Evolutionary conservation across 2,329 filamentous ascomycete genomes (phyloP), one percentile per base, ranked within the genome.

Genomic region (Ilyonectria robusta): DNA sequence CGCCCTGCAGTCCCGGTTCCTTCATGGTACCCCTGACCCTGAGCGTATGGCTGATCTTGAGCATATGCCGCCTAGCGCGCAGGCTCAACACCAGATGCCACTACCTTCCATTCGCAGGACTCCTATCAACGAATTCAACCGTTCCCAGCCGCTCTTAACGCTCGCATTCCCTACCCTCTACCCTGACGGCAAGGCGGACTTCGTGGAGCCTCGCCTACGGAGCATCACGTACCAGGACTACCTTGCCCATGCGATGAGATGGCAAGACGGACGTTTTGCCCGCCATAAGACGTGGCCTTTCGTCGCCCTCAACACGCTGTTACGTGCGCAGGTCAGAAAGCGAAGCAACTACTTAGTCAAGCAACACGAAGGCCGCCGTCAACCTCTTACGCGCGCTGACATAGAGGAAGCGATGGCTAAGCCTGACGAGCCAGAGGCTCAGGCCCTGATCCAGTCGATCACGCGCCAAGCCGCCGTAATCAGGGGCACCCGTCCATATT

Each of bases 11-110:
- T 54, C 50, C 50, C 50, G 50, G 37, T 54, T 54, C 26, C 50
- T 54, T 54, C 29, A 54, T 54, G 29, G 50, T 21, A 54, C 50
- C 29, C 50, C 50, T 54, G 29, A 54, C 50, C 50, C 50, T 23
- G 50, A 54, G 50, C 9, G 50, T 54, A 54, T 54, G 50, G 17
- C 50, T 6, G 50, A 54, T 54, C 31, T 54, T 54, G 50, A 54
- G 50, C 50, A 37, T 54, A 54, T 37, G n/a, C 50, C 50, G 50
- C 50, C 50, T 54, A 54, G 6, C n/a, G 50, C 50, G 50, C 50
- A 54, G 29, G 50, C 50, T 54, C 7, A 37, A 37, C 13, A 37
- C 33, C 13, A 37, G 6, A 37, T 37, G 13, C 33, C 13, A 37
- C 6, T 37, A 26, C 26, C 26, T 26, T 26, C 26, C 26, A 26